Conservation (phyloP, 768 basidiomycete species). For the Russula lepida region DNA sequence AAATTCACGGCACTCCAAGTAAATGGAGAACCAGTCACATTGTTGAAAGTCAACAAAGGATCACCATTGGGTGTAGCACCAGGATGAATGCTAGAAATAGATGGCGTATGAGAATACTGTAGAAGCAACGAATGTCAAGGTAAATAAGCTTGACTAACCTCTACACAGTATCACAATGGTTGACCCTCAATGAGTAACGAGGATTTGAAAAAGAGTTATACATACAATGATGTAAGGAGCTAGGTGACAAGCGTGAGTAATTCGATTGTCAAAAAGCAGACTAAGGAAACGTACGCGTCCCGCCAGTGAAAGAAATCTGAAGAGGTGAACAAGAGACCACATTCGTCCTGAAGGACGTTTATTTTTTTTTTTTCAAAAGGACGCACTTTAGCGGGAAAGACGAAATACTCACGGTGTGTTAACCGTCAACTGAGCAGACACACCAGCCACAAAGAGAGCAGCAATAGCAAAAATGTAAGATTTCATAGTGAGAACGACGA, state of each 20-base stretch:
- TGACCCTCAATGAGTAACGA: background rate
- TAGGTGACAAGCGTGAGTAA: conserved; percentile 25
- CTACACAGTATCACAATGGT: conserved; percentile 5
- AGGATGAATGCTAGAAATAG: conserved; percentile 41
- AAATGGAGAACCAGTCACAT: conserved; percentile 29
- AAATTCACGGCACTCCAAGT: conserved; percentile 49
- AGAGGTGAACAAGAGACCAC: conserved; percentile 52
- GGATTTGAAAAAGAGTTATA: conserved; percentile 12
- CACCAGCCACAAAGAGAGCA: conserved; percentile 36
- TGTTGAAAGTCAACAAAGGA: conserved; percentile 41
- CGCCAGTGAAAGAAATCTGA: conserved; percentile 47
- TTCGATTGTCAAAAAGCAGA: background rate
- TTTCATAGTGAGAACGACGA: conserved; percentile 38
- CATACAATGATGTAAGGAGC: conserved; percentile 61
- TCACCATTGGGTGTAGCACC: conserved; percentile 38
- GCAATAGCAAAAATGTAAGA: conserved; percentile 31
- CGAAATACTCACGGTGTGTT: conserved; percentile 79
- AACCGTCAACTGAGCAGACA: conserved; percentile 43
- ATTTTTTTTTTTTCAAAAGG: too few relatives aligned
- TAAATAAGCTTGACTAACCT: conserved; percentile 31
- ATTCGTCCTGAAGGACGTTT: conserved; percentile 36
- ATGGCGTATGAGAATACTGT: background rate
- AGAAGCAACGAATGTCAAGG: background rate
- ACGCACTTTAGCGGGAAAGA: too few relatives aligned
- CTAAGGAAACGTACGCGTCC: conserved; percentile 30